Evolutionary conservation across 2,329 filamentous ascomycete genomes (phyloP).

Genomic region (Endocalyx cinctus): DNA sequence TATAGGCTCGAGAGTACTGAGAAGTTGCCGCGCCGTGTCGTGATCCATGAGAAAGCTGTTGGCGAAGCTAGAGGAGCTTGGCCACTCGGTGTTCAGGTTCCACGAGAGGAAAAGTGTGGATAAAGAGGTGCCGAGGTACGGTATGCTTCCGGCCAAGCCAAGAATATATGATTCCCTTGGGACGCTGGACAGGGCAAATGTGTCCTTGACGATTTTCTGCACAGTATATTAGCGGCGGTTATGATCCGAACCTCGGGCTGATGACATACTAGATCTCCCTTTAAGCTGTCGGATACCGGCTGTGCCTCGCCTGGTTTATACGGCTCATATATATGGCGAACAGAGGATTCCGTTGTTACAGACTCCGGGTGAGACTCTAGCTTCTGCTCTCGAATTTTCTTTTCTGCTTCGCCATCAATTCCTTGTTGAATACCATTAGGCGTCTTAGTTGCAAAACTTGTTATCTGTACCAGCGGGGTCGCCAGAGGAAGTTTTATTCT

Average conservation of each 20-base stretch:
- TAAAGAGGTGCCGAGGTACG: slow-evolving; percentile 80
- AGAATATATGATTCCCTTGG: slow-evolving; percentile 64
- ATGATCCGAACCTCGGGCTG: too few relatives aligned
- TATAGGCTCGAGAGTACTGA: slow-evolving; percentile 75
- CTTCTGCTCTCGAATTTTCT: slow-evolving; percentile 47
- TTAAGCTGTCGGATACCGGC: slow-evolving; percentile 31
- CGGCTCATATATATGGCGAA: slow-evolving; percentile 45
- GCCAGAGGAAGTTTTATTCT: slow-evolving; percentile 4
- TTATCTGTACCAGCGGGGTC: slow-evolving; percentile 15
- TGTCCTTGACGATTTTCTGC: slow-evolving; percentile 64
- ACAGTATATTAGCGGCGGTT: too few relatives aligned
- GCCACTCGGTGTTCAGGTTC: slow-evolving; percentile 67
- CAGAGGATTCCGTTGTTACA: slow-evolving; percentile 56
- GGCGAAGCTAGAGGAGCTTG: slow-evolving; percentile 56
- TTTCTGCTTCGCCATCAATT: slow-evolving; percentile 54
- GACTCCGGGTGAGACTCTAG: slow-evolving; percentile 55
- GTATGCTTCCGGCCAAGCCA: slow-evolving; percentile 73
- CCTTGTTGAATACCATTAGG: slow-evolving; percentile 18
- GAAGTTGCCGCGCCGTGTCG: slow-evolving; percentile 65
- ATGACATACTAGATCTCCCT: slow-evolving; percentile 54
- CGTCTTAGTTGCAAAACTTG: slow-evolving; percentile 24
- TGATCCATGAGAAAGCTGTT: slow-evolving; percentile 63
- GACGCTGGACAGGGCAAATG: slow-evolving; percentile 60
- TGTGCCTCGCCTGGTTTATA: slow-evolving; percentile 13
- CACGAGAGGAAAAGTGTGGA: slow-evolving; percentile 79